A percentile compares a stretch with the other conserved stretches of the same genome.
These are phyloP conservation scores for Isoetes taiwanensis DNA, from an alignment of 75 land plant genomes.

Conservation along the genomic window DNA sequence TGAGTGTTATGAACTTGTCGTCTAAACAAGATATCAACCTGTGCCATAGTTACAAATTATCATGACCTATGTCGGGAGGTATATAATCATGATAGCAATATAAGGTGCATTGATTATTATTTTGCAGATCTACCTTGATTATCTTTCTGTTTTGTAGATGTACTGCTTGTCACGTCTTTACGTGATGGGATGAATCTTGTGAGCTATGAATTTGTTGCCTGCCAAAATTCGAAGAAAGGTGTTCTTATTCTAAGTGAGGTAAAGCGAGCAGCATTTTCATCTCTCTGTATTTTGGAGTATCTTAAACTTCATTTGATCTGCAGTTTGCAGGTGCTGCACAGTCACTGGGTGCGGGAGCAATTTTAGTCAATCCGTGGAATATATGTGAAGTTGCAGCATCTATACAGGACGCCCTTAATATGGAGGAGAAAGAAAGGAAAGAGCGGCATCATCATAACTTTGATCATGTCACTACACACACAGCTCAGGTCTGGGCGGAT, in stretches of 20 bases:
- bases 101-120: background rate
- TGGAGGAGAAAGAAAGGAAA: slow-evolving; percentile 75
- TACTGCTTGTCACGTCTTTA: slow-evolving; percentile 85
- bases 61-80: background rate
- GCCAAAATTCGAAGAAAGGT: slow-evolving; percentile 89
- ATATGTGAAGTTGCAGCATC: slow-evolving; percentile 83
- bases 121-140: background rate
- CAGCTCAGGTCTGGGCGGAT: slow-evolving; percentile 98
- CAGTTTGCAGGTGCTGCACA: slow-evolving; percentile 99
- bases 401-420: slow-evolving; percentile 63
- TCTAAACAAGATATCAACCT: background rate
- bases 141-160: slow-evolving; percentile 33
- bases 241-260: slow-evolving; percentile 95
- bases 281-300: background rate
- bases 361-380: slow-evolving; percentile 98
- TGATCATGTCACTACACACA: slow-evolving; percentile 80
- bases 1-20: too few relatives aligned
- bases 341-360: slow-evolving; percentile 95
- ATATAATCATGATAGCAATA: background rate
- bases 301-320: slow-evolving; percentile 9
- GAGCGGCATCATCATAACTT: slow-evolving; percentile 86
- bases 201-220: slow-evolving; percentile 97
- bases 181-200: slow-evolving; percentile 99
- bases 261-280: background rate
- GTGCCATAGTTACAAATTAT: background rate